phyloP scores from a whole-genome alignment of 257 asterid genomes.

The Jaltomata sinuosa region DNA sequence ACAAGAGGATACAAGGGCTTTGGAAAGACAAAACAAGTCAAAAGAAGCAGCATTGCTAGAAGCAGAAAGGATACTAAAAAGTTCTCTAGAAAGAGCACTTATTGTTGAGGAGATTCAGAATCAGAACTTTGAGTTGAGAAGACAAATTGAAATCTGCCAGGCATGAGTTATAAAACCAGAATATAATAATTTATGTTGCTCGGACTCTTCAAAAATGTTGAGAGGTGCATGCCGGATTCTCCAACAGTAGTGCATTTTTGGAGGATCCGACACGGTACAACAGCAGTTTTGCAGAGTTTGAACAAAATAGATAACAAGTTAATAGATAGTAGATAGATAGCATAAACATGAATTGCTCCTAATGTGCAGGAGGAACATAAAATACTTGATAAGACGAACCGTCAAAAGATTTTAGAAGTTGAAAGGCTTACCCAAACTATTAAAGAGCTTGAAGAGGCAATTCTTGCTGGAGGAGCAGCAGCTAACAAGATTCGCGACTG shows the following conservation, averaged over 20 bases:
- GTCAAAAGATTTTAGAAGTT: constrained; percentile 71
- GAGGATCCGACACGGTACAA: background rate
- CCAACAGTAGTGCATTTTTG: background rate
- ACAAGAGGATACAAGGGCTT: constrained; percentile 61
- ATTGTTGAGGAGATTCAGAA: constrained; percentile 83
- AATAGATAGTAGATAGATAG: background rate
- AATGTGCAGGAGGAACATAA: constrained; percentile 65
- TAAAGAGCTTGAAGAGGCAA: constrained; percentile 75
- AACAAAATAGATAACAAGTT: background rate
- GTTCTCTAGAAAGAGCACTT: constrained; percentile 78
- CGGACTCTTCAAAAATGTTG: background rate
- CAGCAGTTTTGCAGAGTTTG: background rate
- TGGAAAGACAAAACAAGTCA: constrained; percentile 64
- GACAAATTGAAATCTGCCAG: constrained; percentile 84
- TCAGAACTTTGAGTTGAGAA: constrained; percentile 62
- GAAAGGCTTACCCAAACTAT: constrained; percentile 82
- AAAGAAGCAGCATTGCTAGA: constrained; percentile 86
- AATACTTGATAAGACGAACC: constrained; percentile 62
- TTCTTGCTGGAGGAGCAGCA: constrained; percentile 79
- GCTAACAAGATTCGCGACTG: constrained; percentile 69
- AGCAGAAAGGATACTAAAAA: constrained; percentile 67
- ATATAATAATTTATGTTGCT: background rate
- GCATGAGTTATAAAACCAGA: constrained; percentile 16
- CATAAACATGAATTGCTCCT: background rate
- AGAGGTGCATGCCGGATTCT: background rate